Evolutionary conservation across 352 stramenopile species (phyloP), one percentile per base, ranked within the genome.

Genomic region (Phytophthora litchii): DNA sequence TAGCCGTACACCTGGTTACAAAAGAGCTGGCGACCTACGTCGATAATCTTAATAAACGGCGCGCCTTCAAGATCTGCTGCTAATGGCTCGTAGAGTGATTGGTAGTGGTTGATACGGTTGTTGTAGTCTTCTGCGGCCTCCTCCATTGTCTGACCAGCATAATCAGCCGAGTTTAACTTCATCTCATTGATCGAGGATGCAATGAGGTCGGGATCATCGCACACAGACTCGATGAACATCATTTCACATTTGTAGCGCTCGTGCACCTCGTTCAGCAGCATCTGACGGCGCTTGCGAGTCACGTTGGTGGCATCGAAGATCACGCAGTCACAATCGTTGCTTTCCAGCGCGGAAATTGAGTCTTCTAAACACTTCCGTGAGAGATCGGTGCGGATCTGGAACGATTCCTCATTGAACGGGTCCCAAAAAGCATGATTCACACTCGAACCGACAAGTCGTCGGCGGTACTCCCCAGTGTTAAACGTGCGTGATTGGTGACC

Each of bases 241-340:
- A 88, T 69, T 35, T 92, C 82, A 57, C 83, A 92, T 65, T 88
- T 91, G 64, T 74, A 89, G 12, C 79, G 78, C 62, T 78, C 57
- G 47, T 64, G 45, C 19, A 91, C 78, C 42, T 85, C 65, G 4
- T 80, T 70, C 38, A 76, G 42, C 23, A 94, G 63, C 62, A 88
- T 78, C 34, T 78, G 55, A 19, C 85, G 82, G 32, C 82, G 82
- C 27, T 87, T 70, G 27, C 78, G 67, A n/a, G 82, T 94, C 21
- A 85, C 82, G 47, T 94, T 94, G n/a, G 85, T 92, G 27, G 82
- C 85, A 58, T 94, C 85, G 42, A 90, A 94, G 47, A 94, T 88
- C 31, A 83, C 85, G 35, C 82, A 92, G 66, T 91, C 82, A 62
- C 85, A 91, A 35, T 70, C 58, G 37, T 91, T 85, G 36, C 67